Percentiles rank a stretch among this genome's conserved stretches.
These are phyloP conservation scores for Pharnaceum exiguum DNA, from an alignment of 148 eudicot species.

Conservation along the genomic window DNA sequence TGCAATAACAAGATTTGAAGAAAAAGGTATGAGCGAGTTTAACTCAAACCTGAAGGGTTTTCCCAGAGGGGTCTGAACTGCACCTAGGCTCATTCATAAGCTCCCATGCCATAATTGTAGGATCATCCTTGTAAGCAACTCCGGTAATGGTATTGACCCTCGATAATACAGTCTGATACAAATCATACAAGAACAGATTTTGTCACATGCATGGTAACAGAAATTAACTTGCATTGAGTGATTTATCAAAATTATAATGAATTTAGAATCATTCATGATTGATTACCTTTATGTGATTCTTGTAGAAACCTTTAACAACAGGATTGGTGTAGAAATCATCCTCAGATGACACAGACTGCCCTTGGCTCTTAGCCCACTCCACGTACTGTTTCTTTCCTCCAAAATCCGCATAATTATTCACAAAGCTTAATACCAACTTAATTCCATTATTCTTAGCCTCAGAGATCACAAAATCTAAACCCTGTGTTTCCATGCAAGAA, in stretches of 20 bases:
- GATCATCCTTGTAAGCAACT: slow-evolving; percentile 61
- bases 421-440: slow-evolving; percentile 47
- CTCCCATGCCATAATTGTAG: slow-evolving; percentile 85
- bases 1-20: background rate
- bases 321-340: slow-evolving; percentile 66
- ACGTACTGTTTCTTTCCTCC: slow-evolving; percentile 75
- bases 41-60: slow-evolving; percentile 56
- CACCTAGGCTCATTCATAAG: slow-evolving; percentile 85
- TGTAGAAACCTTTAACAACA: slow-evolving; percentile 49
- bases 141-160: slow-evolving; percentile 56
- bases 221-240: too few species aligned
- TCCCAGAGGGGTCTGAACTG: slow-evolving; percentile 52
- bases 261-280: too few species aligned
- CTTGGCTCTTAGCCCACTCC: slow-evolving; percentile 59
- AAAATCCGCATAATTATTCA: slow-evolving; percentile 43
- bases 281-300: slow-evolving; percentile 64
- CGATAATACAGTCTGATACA: slow-evolving; percentile 46
- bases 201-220: too few species aligned
- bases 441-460: slow-evolving; percentile 64
- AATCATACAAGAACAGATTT: too few species aligned
- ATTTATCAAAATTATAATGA: too few species aligned
- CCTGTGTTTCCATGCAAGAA: slow-evolving; percentile 31
- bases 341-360: slow-evolving; percentile 37
- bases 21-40: background rate
- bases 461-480: slow-evolving; percentile 59